Percentiles rank a stretch among this genome's conserved stretches.
Conservation (phyloP, 805 yeast genomes). For the Candida fluviatilis region DNA sequence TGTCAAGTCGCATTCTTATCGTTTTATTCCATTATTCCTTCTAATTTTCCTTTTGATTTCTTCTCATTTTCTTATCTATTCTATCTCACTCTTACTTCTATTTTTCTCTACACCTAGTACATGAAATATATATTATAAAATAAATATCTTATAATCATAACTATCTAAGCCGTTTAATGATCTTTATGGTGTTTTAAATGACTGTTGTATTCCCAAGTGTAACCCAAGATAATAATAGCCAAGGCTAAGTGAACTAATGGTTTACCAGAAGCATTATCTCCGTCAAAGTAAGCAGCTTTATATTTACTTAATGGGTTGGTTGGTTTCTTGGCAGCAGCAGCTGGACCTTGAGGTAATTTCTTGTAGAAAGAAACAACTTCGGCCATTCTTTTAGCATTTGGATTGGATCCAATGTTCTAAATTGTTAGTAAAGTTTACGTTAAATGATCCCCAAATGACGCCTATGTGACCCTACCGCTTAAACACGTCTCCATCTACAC, state of each 20-base stretch:
- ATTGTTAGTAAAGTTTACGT: constrained; percentile 19
- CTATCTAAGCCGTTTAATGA: too few relatives aligned
- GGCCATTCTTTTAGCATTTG: constrained; percentile 95
- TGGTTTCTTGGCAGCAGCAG: constrained; percentile 66
- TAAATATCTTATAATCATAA: constrained; percentile 1
- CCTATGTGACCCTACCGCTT: background rate
- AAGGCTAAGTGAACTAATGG: constrained; percentile 77
- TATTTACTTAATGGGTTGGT: constrained; percentile 69
- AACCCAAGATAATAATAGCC: constrained; percentile 70
- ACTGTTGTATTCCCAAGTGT: constrained; percentile 90
- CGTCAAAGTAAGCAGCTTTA: constrained; percentile 81
- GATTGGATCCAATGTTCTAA: constrained; percentile 88
- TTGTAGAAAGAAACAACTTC: constrained; percentile 94
- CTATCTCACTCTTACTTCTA: background rate
- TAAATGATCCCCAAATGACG: too few relatives aligned
- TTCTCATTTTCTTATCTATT: too few relatives aligned
- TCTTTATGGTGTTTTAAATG: constrained; percentile 54
- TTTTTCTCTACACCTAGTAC: background rate
- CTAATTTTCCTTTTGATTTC: too few relatives aligned
- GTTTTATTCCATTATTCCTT: too few relatives aligned
- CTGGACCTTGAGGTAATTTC: constrained; percentile 91
- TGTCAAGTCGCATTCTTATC: too few relatives aligned
- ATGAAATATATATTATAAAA: background rate
- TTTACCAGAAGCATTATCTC: constrained; percentile 77
- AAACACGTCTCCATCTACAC: too few relatives aligned